A percentile compares a stretch with the other conserved stretches of the same genome.
phyloP scores from a whole-genome alignment of 2,329 filamentous ascomycete species.

The Colletotrichum lindemuthianum region DNA sequence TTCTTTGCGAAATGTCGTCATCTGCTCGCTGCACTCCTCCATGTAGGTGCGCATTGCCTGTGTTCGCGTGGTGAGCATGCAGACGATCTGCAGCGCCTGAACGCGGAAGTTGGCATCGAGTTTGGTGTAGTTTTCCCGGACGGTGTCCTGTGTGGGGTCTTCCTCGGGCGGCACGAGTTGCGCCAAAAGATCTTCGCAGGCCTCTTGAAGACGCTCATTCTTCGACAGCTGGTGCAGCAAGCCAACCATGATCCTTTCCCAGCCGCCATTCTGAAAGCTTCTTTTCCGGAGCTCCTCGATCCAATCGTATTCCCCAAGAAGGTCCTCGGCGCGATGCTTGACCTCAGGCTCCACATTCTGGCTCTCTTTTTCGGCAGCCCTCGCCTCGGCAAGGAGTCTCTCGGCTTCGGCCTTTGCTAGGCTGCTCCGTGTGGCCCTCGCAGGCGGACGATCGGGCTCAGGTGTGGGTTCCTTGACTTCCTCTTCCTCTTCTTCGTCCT shows the following conservation, averaged over 20 bases:
- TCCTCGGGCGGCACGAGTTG: constrained; percentile 82
- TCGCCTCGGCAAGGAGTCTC: constrained; percentile 69
- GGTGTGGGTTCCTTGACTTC: constrained; percentile 66
- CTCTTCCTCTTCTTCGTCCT: constrained; percentile 69
- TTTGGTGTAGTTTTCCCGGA: constrained; percentile 74
- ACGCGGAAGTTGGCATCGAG: constrained; percentile 88
- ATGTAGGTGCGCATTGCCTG: constrained; percentile 88
- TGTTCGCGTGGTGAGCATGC: constrained; percentile 86
- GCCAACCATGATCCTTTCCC: constrained; percentile 90
- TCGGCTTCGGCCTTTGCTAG: constrained; percentile 83
- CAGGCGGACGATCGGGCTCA: constrained; percentile 74
- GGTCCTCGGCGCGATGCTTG: constrained; percentile 78
- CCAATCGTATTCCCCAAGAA: constrained; percentile 82
- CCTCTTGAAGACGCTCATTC: constrained; percentile 73
- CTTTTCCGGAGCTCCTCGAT: constrained; percentile 84
- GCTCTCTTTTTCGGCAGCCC: constrained; percentile 60
- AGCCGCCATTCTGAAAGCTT: constrained; percentile 88
- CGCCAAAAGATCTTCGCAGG: constrained; percentile 81
- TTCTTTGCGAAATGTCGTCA: constrained; percentile 94
- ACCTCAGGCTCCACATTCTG: constrained; percentile 55
- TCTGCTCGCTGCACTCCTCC: constrained; percentile 90
- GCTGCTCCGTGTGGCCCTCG: constrained; percentile 85
- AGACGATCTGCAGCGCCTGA: constrained; percentile 83
- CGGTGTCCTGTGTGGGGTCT: constrained; percentile 80
- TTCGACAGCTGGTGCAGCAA: constrained; percentile 86